Evolutionary conservation across 2,329 filamentous ascomycete species (phyloP).

Genomic region (Apiospora koreana): DNA sequence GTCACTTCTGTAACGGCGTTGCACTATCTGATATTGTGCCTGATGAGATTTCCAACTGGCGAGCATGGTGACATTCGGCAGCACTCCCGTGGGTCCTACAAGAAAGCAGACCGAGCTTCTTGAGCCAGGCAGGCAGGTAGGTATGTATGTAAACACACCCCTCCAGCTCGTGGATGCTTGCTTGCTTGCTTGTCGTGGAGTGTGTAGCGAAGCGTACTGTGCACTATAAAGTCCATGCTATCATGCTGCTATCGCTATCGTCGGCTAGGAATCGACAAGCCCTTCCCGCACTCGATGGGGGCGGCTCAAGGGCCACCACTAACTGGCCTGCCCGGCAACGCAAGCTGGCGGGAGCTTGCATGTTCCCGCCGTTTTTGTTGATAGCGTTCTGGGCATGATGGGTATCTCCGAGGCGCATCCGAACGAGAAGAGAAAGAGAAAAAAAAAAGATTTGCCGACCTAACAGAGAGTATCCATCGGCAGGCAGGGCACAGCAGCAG

Average conservation of each 20-base stretch:
- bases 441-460: background rate
- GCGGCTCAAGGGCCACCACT: background rate
- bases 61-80: constrained; percentile 2
- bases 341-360: constrained; percentile 5
- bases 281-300: constrained; percentile 2
- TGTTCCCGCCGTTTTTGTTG: background rate
- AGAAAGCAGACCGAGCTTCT: constrained; percentile 2
- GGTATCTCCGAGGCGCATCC: background rate
- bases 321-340: constrained; percentile 5
- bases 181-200: background rate
- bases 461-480: background rate
- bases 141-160: background rate
- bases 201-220: background rate
- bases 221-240: background rate
- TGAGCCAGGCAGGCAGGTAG: background rate
- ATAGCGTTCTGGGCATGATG: background rate
- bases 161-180: background rate
- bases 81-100: constrained; percentile 7
- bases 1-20: constrained; percentile 5
- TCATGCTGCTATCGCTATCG: background rate
- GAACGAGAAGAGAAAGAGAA: background rate
- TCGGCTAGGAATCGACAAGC: constrained; percentile 5
- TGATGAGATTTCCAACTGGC: background rate
- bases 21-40: constrained; percentile 8
- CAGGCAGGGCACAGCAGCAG: background rate